Evolutionary conservation across 169 alveolate genomes (phyloP), one percentile per base, ranked within the genome.

Genomic region (Eimeria necatrix): DNA sequence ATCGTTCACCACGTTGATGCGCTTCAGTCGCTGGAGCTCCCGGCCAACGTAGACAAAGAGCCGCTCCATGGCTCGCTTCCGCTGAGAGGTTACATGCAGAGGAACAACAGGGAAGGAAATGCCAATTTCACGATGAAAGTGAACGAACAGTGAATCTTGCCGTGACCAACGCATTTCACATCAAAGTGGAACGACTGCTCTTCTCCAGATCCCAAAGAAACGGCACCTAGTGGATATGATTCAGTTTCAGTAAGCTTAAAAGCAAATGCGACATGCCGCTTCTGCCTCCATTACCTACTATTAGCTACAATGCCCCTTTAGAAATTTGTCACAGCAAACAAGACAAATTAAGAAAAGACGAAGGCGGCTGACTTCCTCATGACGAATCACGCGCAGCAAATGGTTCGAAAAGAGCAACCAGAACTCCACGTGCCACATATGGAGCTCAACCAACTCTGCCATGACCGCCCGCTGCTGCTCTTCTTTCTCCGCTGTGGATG

Each of bases 1-100:
- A 20, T 94, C 94, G 61, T 88, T 87, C 64, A 94, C 87, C n/a
- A 86, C 94, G 56, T 85, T 94, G 56, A 78, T 8, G 14, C 68
- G 91, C 76, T 94, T 94, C 70, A 94, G 71, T 4, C 94, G 51
- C 94, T 80, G 86, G 83, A 94, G 81, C 56, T 94, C 91, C 8
- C 56, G 24, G 59, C 61, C 71, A 16, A 59, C 84, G 48, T 94
- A 87, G 32, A 18, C 93, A 48, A 87, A 73, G 32, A 61, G 22
- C 51, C 94, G 91, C 48, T 76, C 84, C 86, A 88, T 86, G 14
- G 94, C 94, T 48, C 90, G 48, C 14, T 73, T 87, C 41, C 71
- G 52, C 91, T 94, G 76, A 16, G 9, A 12, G 46, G 56, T 10
- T 48, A 41, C 64, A 56, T 59, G 83, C 70, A 46, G 51, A 60